Evolutionary conservation across 768 basidiomycete genomes (phyloP), one percentile per base, ranked within the genome.

Genomic region (Phylloporus rhodoxanthus): DNA sequence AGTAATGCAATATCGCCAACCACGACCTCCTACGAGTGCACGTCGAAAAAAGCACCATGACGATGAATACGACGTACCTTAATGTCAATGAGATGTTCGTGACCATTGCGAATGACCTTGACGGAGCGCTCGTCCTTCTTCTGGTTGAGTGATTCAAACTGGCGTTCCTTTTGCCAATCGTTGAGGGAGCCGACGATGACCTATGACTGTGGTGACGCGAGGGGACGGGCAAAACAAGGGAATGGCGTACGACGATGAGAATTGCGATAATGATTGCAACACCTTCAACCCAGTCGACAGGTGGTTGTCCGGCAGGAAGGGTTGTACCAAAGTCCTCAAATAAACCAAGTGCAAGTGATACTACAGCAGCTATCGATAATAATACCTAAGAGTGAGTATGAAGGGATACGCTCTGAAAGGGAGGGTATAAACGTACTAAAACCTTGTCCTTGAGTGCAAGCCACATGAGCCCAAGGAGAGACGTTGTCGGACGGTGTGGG

Each of bases 101-200:
- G 64, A 28, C 83, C 84, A 48, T 79, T 71, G 11, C 92, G 83
- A 52, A 91, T 84, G 45, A 87, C 84, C 68, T 92, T 92, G 58
- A 92, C 82, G 5, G 78, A 81, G 23, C 96, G 87, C 57, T 95
- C 96, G 49, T 98, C 95, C 69, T 95, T 95, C 70, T 94, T 87
- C 58, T 87, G 89, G 62, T 97, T 98, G 36, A 99, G 78, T 17
- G 74, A 75, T 60, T 85, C 83, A 74, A 99, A 99, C 69, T 98
- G 96, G 2, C 84, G 84, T 68, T 99, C 96, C 69, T 98, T 98
- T 69, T 97, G 93, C 87, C 90, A 99, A 68, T 99, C 96, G 61
- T 97, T 98, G 38, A 97, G 57, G 11, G 93, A 92, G 26, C 95
- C 95, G 49, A 99, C 95, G 37, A 91, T 59, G 50, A 91, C 85